phyloP scores from a whole-genome alignment of 306 rosid species.

The Urtica urens region DNA sequence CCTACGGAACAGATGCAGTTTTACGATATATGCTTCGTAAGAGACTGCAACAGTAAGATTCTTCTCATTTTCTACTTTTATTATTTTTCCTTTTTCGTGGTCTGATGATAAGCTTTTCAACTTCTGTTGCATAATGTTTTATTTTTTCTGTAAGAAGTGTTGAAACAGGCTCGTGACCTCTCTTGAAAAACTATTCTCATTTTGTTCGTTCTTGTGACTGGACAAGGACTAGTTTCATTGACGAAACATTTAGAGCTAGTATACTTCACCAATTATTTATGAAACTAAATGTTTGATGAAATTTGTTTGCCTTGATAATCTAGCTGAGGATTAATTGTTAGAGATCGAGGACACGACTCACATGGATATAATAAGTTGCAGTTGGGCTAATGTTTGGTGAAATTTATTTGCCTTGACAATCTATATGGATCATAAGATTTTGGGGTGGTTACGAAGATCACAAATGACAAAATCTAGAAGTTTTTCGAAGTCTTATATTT shows the following conservation, averaged over 20 bases:
- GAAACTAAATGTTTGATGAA: too few species aligned
- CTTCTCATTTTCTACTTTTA: not conserved
- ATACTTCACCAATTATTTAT: not conserved
- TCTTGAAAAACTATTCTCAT: not conserved
- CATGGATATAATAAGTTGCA: not conserved
- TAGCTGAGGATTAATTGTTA: not conserved
- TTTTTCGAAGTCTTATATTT: not conserved
- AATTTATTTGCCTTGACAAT: not conserved
- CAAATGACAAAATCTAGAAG: too few species aligned
- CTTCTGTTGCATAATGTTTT: too few species aligned
- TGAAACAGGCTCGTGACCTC: not conserved
- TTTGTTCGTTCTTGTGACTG: not conserved
- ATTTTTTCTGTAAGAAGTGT: not conserved
- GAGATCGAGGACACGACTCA: not conserved
- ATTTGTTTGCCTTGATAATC: too few species aligned
- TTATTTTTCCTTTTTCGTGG: not conserved
- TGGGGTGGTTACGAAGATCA: too few species aligned
- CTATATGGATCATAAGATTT: not conserved
- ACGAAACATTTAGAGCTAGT: not conserved
- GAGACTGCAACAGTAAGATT: conserved; percentile 54
- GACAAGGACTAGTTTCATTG: not conserved
- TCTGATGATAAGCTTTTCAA: not conserved
- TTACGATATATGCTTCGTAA: conserved; percentile 79
- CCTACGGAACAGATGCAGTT: conserved; percentile 81
- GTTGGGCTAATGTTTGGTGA: not conserved